Evolutionary conservation across 495 filamentous ascomycete genomes (phyloP), one percentile per base, ranked within the genome.

Genomic region (Tuber borchii): DNA sequence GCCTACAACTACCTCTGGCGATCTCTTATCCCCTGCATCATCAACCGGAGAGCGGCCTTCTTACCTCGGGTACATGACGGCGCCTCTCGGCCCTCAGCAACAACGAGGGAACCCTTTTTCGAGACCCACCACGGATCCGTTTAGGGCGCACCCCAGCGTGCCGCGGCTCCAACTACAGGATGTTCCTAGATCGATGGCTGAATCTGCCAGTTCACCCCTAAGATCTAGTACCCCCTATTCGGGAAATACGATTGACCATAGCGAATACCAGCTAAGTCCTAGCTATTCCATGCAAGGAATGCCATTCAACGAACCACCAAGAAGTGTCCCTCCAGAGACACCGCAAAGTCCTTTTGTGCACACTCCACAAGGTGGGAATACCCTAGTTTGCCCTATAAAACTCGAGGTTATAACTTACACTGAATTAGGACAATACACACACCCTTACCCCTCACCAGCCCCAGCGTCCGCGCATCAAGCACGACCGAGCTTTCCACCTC

Each of bases 141-240:
- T 89, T 78, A 85, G 86, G 48, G 84, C 86, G 68, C 87, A 88
- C 70, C 83, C 83, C 51, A 88, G 86, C 74, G 83, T 90, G 26
- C 89, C 89, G 78, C 88, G 88, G 19, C 85, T 90, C 43, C 87
- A 90, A 56, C 85, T 90, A 42, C 86, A 88, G 71, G 89, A 91
- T 70, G 87, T 89, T 84, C 86, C 87, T n/a, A 84, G 89, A 74
- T 88, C 88, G 22, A 84, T 89, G 73, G 87, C 87, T 22, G 89
- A 90, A 73, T 88, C 86, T 69, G 79, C 89, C 40, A 88, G 89
- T 75, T 89, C 88, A 20, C 89, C 89, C 2, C 82, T 90, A 69
- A 86, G 88, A 73, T 86, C 89, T 70, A 89, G 87, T 78, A 89
- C 89, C 84, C 88, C 88, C 20, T 90, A 89, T 87, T 89, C 89